Evolutionary conservation across 1,139 yeast species (phyloP), one percentile per base, ranked within the genome.

Genomic region (Lodderomyces margitis): DNA sequence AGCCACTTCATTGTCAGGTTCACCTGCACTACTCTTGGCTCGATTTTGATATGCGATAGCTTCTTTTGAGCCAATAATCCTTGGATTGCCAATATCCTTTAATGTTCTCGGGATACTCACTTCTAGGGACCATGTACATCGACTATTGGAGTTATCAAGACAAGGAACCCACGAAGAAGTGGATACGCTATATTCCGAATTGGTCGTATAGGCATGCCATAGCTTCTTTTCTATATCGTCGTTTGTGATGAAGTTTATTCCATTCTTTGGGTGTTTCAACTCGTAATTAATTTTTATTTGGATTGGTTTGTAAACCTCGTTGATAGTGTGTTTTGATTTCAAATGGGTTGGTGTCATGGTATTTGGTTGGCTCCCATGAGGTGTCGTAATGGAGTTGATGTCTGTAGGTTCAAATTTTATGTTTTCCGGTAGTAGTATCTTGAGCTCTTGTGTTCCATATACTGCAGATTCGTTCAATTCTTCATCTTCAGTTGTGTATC

Each of bases 111-210:
- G 96, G 1, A 88, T 80, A 46, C 83, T 80, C 12, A 94, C 70
- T 54, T 88, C 95, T 12, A 94, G 61, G 46, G 91, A 89, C 98
- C 98, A 94, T 0, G 97, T 86, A 37, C 87, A 84, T 46, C 89
- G 78, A 53, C 89, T 97, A 80, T 92, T 85, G 28, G 89, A 61
- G 37, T 86, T 87, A 52, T 94, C 98, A 4, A 92, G 74, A 57
- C 98, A 94, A 0, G 99, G 99, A 37, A 92, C 86, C 98, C 99
- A 94, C 16, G 89, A 83, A 1, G 96, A 87, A 0, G 98, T 87
- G 11, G 95, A 80, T 7, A 86, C 74, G 16, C 89, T 89, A 37
- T 81, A 66, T 21, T 88, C 91, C 3, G 87, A 74, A 56, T 92
- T 91, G 1, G 80, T 73, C 0, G 98, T 91, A 59, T 85, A 89